These are phyloP conservation scores for Leptodermis oblonga DNA, from an alignment of 257 asterid species.

Conservation along the genomic window DNA sequence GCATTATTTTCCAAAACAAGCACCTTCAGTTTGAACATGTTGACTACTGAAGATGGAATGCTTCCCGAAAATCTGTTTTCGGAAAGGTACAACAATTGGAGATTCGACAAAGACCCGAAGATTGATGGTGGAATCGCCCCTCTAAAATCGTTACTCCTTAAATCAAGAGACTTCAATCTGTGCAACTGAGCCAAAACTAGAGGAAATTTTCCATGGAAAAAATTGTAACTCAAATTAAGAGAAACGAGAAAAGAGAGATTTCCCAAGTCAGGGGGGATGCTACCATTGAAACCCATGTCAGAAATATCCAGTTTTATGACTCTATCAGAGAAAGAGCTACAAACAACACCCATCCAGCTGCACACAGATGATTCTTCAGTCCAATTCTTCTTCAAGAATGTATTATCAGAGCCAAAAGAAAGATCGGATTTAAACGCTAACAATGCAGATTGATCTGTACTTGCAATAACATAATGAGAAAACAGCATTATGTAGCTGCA, in stretches of 20 bases:
- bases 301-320: conserved; percentile 2
- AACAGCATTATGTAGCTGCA: background rate
- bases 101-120: conserved; percentile 6
- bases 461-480: background rate
- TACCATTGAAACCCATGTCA: background rate
- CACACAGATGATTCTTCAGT: background rate
- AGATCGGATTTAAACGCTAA: background rate
- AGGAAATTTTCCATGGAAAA: conserved; percentile 22
- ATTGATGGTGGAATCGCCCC: conserved; percentile 24
- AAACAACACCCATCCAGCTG: conserved; percentile 6
- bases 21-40: conserved; percentile 4
- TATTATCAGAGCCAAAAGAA: background rate
- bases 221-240: conserved; percentile 18
- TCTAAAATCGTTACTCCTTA: conserved; percentile 10
- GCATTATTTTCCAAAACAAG: background rate
- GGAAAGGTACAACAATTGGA: background rate
- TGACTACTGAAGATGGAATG: conserved; percentile 14
- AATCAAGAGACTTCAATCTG: conserved; percentile 3
- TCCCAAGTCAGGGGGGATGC: conserved; percentile 6
- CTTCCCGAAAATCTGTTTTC: conserved; percentile 3
- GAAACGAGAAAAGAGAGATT: conserved; percentile 20
- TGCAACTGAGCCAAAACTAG: background rate
- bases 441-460: conserved; percentile 14
- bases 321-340: background rate
- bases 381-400: conserved; percentile 10